Evolutionary conservation across 2,329 filamentous ascomycete species (phyloP).

Genomic region (Leptographium flavum): DNA sequence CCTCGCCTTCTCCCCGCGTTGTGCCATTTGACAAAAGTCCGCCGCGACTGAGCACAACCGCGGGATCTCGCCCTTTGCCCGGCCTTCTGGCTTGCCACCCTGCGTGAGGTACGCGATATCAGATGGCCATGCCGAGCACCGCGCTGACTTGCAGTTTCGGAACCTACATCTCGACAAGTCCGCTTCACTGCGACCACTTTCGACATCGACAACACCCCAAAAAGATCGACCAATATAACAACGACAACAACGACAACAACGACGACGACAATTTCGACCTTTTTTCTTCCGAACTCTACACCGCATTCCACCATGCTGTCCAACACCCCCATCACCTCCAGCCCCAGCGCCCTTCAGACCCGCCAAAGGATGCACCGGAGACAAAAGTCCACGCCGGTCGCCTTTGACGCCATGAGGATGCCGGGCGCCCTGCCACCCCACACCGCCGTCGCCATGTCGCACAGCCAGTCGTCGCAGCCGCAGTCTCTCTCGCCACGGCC

Average conservation of each 20-base stretch:
- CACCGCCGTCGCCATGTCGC: background rate
- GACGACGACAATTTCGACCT: constrained; percentile 4
- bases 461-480: constrained; percentile 3
- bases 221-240: constrained; percentile 5
- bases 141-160: constrained; percentile 15
- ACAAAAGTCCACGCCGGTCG: constrained; percentile 73
- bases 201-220: constrained; percentile 14
- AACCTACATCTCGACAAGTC: constrained; percentile 25
- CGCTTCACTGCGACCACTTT: constrained; percentile 31
- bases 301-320: constrained; percentile 18
- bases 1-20: background rate
- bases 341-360: constrained; percentile 40
- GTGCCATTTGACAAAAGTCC: constrained; percentile 19
- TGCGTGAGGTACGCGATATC: constrained; percentile 53
- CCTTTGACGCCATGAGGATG: constrained; percentile 62
- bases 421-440: constrained; percentile 39
- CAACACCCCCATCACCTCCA: constrained; percentile 35
- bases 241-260: constrained; percentile 6
- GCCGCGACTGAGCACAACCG: constrained; percentile 33
- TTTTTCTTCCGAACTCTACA: constrained; percentile 15
- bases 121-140: background rate
- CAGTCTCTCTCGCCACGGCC: constrained; percentile 18
- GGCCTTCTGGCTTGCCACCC: constrained; percentile 66
- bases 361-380: constrained; percentile 67
- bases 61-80: constrained; percentile 34